Evolutionary conservation across 2,329 filamentous ascomycete species (phyloP).

Genomic region (Cercospora beticola): DNA sequence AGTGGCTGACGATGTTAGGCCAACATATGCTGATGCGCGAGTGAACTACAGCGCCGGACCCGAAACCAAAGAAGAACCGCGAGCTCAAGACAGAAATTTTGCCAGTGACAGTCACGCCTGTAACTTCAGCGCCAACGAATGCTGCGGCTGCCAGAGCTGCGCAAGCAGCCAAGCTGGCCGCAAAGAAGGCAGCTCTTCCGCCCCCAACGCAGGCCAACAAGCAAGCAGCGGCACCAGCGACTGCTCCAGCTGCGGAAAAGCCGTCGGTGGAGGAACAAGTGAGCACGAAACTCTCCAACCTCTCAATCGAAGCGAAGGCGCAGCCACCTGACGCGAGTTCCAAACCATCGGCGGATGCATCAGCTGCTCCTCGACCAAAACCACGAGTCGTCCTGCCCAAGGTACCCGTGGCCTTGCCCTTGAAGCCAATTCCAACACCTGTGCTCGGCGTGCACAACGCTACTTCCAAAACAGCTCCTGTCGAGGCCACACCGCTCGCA

Average conservation of each 20-base stretch:
- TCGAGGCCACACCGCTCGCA: slow-evolving; percentile 10
- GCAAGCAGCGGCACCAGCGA: slow-evolving; percentile 5
- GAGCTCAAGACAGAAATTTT: slow-evolving; percentile 62
- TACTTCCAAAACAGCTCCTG: slow-evolving; percentile 16
- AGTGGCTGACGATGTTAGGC: neutral
- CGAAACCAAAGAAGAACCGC: slow-evolving; percentile 62
- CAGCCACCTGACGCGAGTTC: neutral
- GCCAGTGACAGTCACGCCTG: slow-evolving; percentile 42
- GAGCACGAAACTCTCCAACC: neutral
- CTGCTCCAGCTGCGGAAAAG: neutral
- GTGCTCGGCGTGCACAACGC: slow-evolving; percentile 24
- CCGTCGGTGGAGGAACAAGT: neutral
- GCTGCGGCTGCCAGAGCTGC: slow-evolving; percentile 16
- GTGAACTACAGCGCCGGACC: slow-evolving; percentile 55
- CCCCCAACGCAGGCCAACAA: neutral
- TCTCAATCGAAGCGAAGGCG: neutral
- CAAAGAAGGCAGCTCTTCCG: slow-evolving; percentile 7
- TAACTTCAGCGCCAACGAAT: slow-evolving; percentile 17
- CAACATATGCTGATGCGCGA: neutral
- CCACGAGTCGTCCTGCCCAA: slow-evolving; percentile 11
- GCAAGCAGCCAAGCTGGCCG: slow-evolving; percentile 7
- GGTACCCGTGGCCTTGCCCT: slow-evolving; percentile 9
- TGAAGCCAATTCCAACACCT: slow-evolving; percentile 22
- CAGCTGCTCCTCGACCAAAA: neutral
- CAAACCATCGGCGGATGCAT: neutral